A percentile compares a stretch with the other conserved stretches of the same genome.
Conservation (phyloP, 2,329 filamentous ascomycete genomes). For the Fusarium compactum region DNA sequence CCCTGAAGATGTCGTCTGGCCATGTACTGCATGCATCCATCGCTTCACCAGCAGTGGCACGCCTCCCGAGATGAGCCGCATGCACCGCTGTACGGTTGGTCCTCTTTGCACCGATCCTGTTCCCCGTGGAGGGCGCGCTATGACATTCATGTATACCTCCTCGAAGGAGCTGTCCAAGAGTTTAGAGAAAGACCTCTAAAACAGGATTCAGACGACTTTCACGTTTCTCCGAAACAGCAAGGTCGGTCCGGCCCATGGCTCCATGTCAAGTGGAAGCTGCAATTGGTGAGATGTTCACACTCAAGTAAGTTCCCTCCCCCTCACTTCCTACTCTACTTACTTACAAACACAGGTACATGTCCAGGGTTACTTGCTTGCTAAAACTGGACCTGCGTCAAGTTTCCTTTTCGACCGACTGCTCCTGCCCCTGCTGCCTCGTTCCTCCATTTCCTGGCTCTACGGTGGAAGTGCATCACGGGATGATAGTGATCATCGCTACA, state of each 20-base stretch:
- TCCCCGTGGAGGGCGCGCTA: too few species aligned
- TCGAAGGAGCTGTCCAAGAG: slow-evolving; percentile 60
- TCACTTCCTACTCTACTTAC: background rate
- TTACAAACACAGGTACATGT: slow-evolving; percentile 69
- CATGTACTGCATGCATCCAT: too few species aligned
- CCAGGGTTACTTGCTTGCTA: slow-evolving; percentile 72
- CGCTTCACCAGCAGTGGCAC: too few species aligned
- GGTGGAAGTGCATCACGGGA: slow-evolving; percentile 42
- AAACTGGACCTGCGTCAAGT: slow-evolving; percentile 74
- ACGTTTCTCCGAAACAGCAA: slow-evolving; percentile 54
- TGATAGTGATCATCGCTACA: slow-evolving; percentile 88
- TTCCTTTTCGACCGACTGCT: slow-evolving; percentile 75
- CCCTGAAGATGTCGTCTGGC: too few species aligned
- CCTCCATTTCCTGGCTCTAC: too few species aligned
- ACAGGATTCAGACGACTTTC: slow-evolving; percentile 58
- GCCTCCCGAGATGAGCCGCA: too few species aligned
- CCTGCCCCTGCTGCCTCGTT: slow-evolving; percentile 42
- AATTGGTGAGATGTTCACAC: slow-evolving; percentile 63
- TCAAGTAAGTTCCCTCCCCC: slow-evolving; percentile 56
- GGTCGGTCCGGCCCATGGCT: too few species aligned
- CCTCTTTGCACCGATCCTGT: too few species aligned
- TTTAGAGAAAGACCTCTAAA: slow-evolving; percentile 68
- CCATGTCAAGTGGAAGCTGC: too few species aligned
- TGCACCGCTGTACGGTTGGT: too few species aligned
- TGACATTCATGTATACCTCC: too few species aligned